These are phyloP conservation scores for Dictyostelium intermedium DNA, from an alignment of 78 protist species.

Conservation along the genomic window DNA sequence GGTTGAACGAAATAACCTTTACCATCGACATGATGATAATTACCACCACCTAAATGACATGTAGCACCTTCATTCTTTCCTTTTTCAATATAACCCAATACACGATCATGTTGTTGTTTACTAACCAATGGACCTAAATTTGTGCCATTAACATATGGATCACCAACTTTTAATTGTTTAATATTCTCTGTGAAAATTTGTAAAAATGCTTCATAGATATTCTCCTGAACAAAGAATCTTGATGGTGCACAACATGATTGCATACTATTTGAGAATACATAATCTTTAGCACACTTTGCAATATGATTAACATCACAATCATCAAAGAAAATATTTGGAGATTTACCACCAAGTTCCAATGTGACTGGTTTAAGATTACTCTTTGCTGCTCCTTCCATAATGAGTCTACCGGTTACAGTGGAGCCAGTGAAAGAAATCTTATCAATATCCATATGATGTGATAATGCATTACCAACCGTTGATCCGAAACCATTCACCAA, in stretches of 20 bases:
- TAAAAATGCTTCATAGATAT: constrained; percentile 85
- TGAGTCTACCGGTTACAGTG: constrained; percentile 71
- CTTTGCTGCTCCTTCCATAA: constrained; percentile 76
- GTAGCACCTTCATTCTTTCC: constrained; percentile 80
- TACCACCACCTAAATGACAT: constrained; percentile 30
- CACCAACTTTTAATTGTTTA: constrained; percentile 58
- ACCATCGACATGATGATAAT: background rate
- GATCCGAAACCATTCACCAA: constrained; percentile 85
- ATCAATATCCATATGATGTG: constrained; percentile 83
- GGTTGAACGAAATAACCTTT: constrained; percentile 88
- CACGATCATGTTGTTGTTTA: constrained; percentile 75
- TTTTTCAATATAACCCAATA: constrained; percentile 20
- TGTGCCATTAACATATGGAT: constrained; percentile 31
- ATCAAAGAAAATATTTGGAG: constrained; percentile 90
- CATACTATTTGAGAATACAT: constrained; percentile 47
- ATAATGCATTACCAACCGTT: constrained; percentile 82
- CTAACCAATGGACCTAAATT: constrained; percentile 75
- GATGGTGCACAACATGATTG: constrained; percentile 88
- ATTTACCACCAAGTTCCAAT: constrained; percentile 95
- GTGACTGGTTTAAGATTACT: constrained; percentile 67
- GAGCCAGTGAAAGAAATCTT: constrained; percentile 93
- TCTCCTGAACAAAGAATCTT: constrained; percentile 85
- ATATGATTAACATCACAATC: constrained; percentile 86
- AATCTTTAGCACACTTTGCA: background rate
- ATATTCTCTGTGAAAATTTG: background rate